Percentiles rank a stretch among this genome's conserved stretches.
These are phyloP conservation scores for Diaporthe vaccinii DNA, from an alignment of 2,329 filamentous ascomycete species.

Conservation along the genomic window DNA sequence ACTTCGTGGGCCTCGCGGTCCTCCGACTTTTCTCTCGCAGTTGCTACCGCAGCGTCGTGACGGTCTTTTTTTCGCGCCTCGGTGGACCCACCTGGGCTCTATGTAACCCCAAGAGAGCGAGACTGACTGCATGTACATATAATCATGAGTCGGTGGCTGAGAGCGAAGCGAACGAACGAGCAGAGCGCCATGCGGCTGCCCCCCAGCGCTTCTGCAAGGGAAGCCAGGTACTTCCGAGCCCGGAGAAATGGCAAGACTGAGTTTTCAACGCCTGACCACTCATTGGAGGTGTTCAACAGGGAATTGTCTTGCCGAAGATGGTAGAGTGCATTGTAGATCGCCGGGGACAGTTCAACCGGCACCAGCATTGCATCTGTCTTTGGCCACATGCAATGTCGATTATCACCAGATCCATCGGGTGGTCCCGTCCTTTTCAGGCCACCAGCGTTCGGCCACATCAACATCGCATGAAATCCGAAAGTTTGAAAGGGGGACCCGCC, in stretches of 20 bases:
- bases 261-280: slow-evolving; percentile 36
- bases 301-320: neutral
- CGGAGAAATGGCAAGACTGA: slow-evolving; percentile 39
- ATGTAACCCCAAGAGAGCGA: slow-evolving; percentile 20
- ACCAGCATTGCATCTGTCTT: slow-evolving; percentile 19
- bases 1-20: neutral
- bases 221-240: slow-evolving; percentile 34
- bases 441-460: slow-evolving; percentile 33
- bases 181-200: slow-evolving; percentile 1
- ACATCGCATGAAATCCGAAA: slow-evolving; percentile 17
- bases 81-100: neutral
- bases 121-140: slow-evolving; percentile 14
- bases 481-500: slow-evolving; percentile 27
- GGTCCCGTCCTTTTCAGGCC: slow-evolving; percentile 8
- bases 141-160: slow-evolving; percentile 29
- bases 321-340: neutral
- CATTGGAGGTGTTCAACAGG: slow-evolving; percentile 22
- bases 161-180: neutral
- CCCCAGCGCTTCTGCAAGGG: slow-evolving; percentile 10
- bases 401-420: slow-evolving; percentile 32
- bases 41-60: slow-evolving; percentile 21
- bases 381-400: slow-evolving; percentile 21
- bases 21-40: slow-evolving; percentile 1
- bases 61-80: slow-evolving; percentile 36
- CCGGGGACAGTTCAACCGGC: slow-evolving; percentile 3